Evolutionary conservation across 2,329 filamentous ascomycete genomes (phyloP).

Genomic region (Paraphoma chrysanthemicola): DNA sequence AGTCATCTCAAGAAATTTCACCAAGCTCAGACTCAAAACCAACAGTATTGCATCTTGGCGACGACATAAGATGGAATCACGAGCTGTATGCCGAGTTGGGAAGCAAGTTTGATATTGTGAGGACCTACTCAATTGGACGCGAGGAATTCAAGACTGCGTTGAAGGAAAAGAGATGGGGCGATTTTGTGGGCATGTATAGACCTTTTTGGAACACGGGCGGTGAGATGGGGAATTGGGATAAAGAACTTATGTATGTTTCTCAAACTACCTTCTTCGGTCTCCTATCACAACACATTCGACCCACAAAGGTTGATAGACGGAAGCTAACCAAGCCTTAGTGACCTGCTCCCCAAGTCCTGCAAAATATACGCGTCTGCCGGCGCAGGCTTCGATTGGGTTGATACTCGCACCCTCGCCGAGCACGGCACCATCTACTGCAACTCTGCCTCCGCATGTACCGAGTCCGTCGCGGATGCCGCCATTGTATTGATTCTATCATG

Average conservation of each 20-base stretch:
- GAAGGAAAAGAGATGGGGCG: conserved; percentile 48
- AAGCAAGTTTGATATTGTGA: conserved; percentile 47
- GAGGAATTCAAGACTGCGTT: conserved; percentile 51
- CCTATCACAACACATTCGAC: too few species aligned
- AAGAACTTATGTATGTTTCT: conserved; percentile 58
- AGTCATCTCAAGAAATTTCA: too few species aligned
- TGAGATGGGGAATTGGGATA: conserved; percentile 70
- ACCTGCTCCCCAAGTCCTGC: conserved; percentile 57
- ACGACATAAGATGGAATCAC: conserved; percentile 55
- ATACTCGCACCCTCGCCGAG: conserved; percentile 66
- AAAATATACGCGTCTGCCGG: conserved; percentile 67
- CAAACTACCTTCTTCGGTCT: not conserved
- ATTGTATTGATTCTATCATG: conserved; percentile 72
- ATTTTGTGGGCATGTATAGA: conserved; percentile 59
- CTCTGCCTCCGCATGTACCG: conserved; percentile 71
- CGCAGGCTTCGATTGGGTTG: conserved; percentile 69
- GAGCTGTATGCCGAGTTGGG: conserved; percentile 48
- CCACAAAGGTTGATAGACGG: not conserved
- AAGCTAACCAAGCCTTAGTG: conserved; percentile 9
- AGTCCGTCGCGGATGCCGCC: conserved; percentile 76
- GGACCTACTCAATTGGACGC: conserved; percentile 48
- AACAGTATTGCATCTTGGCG: conserved; percentile 53
- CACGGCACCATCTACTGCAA: conserved; percentile 76
- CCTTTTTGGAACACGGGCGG: conserved; percentile 71
- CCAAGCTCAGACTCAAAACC: conserved; percentile 31